Evolutionary conservation across 1,284 basidiomycete genomes (phyloP).

Genomic region (Stygiomarasmius scandens): DNA sequence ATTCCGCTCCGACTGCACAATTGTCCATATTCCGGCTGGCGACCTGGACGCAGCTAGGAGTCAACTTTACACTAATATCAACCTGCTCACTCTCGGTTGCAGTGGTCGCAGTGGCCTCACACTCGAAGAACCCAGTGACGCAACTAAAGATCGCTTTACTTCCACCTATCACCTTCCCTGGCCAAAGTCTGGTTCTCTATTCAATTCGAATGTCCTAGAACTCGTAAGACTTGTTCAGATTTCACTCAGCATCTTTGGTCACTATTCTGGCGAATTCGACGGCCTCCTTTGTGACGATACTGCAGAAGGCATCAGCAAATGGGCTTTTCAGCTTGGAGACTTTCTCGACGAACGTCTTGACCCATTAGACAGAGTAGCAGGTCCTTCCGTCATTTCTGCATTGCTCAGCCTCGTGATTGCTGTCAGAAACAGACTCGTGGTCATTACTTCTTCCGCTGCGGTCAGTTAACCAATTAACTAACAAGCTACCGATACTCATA

Average conservation of each 20-base stretch:
- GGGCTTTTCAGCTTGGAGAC: conserved; percentile 67
- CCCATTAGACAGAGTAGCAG: conserved; percentile 72
- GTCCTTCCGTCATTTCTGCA: conserved; percentile 68
- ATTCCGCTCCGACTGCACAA: conserved; percentile 82
- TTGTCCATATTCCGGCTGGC: conserved; percentile 74
- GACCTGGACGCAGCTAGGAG: conserved; percentile 62
- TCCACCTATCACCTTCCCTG: conserved; percentile 66
- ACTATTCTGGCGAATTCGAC: conserved; percentile 43
- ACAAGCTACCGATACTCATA: conserved; percentile 3
- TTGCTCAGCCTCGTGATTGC: conserved; percentile 69
- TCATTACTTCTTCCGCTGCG: conserved; percentile 25
- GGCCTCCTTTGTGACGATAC: conserved; percentile 78
- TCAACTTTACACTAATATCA: conserved; percentile 76
- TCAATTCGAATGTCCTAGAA: conserved; percentile 68
- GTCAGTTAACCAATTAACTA: neutral
- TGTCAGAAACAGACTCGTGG: conserved; percentile 67
- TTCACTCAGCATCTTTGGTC: conserved; percentile 70
- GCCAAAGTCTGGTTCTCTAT: conserved; percentile 40
- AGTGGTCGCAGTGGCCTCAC: conserved; percentile 75
- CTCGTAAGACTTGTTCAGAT: conserved; percentile 74
- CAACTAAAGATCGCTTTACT: conserved; percentile 76
- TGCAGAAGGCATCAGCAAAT: conserved; percentile 65
- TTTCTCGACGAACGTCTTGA: conserved; percentile 57
- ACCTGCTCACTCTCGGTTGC: conserved; percentile 76
- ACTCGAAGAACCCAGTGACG: conserved; percentile 74